These are phyloP conservation scores for Ganoderma boninense DNA, from an alignment of 1,284 basidiomycete genomes.

Conservation along the genomic window DNA sequence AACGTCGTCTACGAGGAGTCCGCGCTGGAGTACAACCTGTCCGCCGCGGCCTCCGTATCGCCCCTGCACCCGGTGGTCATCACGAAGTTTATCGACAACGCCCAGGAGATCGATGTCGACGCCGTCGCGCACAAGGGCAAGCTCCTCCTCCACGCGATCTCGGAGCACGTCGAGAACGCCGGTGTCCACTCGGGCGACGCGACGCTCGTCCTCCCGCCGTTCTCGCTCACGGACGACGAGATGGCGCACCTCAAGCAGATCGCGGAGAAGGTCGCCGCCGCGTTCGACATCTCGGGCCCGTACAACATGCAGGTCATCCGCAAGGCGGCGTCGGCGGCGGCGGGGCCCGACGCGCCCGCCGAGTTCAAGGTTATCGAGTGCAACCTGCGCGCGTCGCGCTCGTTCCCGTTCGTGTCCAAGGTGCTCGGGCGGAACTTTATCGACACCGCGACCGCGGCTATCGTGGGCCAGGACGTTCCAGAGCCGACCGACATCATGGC, in stretches of 20 bases:
- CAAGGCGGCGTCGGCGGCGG: conserved; percentile 78
- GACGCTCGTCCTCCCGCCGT: conserved; percentile 97
- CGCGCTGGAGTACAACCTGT: conserved; percentile 90
- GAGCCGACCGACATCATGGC: conserved; percentile 95
- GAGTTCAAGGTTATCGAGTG: conserved; percentile 98
- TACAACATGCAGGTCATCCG: conserved; percentile 99
- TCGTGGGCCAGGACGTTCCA: conserved; percentile 90
- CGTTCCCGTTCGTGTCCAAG: conserved; percentile 99
- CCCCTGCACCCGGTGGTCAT: conserved; percentile 98
- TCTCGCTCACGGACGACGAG: conserved; percentile 81
- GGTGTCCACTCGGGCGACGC: conserved; percentile 99
- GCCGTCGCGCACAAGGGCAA: conserved; percentile 95
- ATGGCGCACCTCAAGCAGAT: conserved; percentile 92
- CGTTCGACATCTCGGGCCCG: conserved; percentile 96
- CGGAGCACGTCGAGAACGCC: conserved; percentile 99
- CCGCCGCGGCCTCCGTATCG: conserved; percentile 94
- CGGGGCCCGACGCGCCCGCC: conserved; percentile 69
- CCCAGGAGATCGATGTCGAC: conserved; percentile 98
- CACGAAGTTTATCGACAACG: conserved; percentile 98
- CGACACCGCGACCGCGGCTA: conserved; percentile 93
- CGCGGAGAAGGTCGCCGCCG: conserved; percentile 93
- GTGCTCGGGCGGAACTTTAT: conserved; percentile 98
- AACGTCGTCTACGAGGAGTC: conserved; percentile 97
- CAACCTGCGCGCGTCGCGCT: conserved; percentile 96
- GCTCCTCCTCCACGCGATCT: conserved; percentile 96